Conservation (phyloP, 352 stramenopile species). For the Globisporangium nodosum region DNA sequence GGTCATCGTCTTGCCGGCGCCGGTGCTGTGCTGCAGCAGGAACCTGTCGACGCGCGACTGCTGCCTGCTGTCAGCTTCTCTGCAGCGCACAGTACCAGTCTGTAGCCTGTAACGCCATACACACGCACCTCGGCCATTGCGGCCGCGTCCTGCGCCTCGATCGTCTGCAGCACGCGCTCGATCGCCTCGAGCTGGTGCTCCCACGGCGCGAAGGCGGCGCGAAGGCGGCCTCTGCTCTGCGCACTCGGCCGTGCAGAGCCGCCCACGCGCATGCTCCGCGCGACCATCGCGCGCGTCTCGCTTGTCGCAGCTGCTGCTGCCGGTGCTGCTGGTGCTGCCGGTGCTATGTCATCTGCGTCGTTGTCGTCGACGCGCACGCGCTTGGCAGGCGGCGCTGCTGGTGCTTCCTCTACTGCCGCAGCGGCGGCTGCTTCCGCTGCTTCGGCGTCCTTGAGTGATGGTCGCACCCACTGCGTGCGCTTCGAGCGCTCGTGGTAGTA, state of each 20-base stretch:
- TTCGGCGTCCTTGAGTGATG: conserved; percentile 10
- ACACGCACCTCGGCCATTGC: conserved; percentile 9
- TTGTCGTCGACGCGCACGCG: conserved; percentile 13
- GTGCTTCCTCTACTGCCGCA: background rate
- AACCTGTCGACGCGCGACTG: conserved; percentile 28
- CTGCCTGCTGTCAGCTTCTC: background rate
- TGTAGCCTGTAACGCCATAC: background rate
- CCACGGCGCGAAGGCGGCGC: conserved; percentile 49
- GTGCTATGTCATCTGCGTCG: background rate
- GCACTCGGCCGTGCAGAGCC: conserved; percentile 9
- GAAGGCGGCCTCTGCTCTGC: conserved; percentile 5
- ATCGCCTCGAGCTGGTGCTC: conserved; percentile 57
- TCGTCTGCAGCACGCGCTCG: conserved; percentile 38
- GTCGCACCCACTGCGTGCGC: conserved; percentile 54
- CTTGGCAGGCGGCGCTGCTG: conserved; percentile 12
- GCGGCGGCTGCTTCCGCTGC: conserved; percentile 5
- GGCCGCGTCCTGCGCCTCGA: conserved; percentile 21
- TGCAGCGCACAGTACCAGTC: background rate
- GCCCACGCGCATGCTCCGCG: conserved; percentile 55
- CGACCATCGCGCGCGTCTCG: conserved; percentile 21
- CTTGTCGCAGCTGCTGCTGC: background rate
- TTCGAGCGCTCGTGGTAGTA: conserved; percentile 53
- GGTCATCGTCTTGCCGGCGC: conserved; percentile 75
- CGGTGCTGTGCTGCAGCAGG: conserved; percentile 79
- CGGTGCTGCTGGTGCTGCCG: too few relatives aligned